Percentiles rank a stretch among this genome's conserved stretches.
Evolutionary conservation across 2,329 filamentous ascomycete genomes (phyloP).

Genomic region (Aphanoascus verrucosus): DNA sequence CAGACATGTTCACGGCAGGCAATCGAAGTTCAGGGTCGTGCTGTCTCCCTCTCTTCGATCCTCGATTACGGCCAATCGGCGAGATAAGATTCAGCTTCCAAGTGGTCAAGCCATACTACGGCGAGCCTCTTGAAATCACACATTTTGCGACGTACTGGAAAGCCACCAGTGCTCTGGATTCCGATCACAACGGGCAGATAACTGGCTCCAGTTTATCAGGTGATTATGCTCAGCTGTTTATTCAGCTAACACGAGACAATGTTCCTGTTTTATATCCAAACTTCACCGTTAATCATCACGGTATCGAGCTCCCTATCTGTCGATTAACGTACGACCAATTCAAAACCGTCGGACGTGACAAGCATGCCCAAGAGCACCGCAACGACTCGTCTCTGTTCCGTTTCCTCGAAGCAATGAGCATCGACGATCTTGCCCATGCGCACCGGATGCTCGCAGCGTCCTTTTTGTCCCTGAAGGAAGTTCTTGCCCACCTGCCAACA

Average conservation of each 20-base stretch:
- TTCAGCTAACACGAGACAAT: conserved; percentile 82
- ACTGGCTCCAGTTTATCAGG: conserved; percentile 91
- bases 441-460: conserved; percentile 63
- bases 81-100: conserved; percentile 91
- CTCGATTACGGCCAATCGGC: conserved; percentile 79
- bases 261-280: conserved; percentile 77
- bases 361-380: conserved; percentile 18
- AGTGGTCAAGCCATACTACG: conserved; percentile 90
- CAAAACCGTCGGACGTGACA: conserved; percentile 35
- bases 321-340: conserved; percentile 59
- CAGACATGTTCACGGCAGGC: conserved; percentile 69
- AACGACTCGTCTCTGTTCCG: conserved; percentile 9
- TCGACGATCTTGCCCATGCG: conserved; percentile 48
- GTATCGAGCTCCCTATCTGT: conserved; percentile 70
- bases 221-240: conserved; percentile 85
- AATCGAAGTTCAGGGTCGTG: conserved; percentile 67
- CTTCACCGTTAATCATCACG: conserved; percentile 67
- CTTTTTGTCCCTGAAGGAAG: conserved; percentile 69
- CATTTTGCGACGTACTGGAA: conserved; percentile 99
- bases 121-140: conserved; percentile 86
- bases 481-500: conserved; percentile 61
- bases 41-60: conserved; percentile 84
- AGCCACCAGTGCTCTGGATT: conserved; percentile 84
- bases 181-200: conserved; percentile 73
- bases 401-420: conserved; percentile 25